These are phyloP conservation scores for Acanthamoeba healyi DNA, from an alignment of 208 protist genomes.

Conservation along the genomic window DNA sequence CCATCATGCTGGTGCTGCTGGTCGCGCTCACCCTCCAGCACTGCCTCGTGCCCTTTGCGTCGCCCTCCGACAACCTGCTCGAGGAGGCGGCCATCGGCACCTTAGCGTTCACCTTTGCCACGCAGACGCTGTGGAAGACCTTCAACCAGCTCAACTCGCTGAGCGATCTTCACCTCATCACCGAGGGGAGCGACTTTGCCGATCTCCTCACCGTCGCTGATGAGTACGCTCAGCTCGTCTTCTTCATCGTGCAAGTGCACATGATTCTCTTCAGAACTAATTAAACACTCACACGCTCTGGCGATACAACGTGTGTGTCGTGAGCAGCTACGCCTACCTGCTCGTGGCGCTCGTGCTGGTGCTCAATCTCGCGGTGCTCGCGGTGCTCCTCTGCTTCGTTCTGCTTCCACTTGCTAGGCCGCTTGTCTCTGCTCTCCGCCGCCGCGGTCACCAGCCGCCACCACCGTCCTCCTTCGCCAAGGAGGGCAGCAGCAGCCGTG, in stretches of 20 bases:
- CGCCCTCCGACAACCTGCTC: neutral
- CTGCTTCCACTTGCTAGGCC: neutral
- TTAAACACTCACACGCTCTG: too few relatives aligned
- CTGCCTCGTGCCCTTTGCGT: neutral
- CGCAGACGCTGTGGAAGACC: neutral
- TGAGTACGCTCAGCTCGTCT: neutral
- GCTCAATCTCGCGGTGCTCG: neutral
- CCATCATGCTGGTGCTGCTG: neutral
- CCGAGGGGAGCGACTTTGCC: neutral
- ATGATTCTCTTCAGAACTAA: neutral
- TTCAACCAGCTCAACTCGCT: neutral
- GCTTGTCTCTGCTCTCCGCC: neutral
- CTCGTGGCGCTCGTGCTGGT: neutral
- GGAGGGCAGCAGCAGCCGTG: too few relatives aligned
- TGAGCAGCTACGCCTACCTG: neutral
- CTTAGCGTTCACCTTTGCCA: neutral
- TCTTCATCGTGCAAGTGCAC: neutral
- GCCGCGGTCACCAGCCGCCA: too few relatives aligned
- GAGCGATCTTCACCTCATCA: neutral
- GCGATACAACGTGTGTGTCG: neutral
- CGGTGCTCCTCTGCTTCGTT: neutral
- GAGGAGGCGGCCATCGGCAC: neutral
- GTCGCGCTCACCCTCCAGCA: neutral
- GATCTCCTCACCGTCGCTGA: neutral
- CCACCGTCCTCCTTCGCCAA: neutral